A percentile compares a stretch with the other conserved stretches of the same genome.
Conservation (phyloP, 495 filamentous ascomycete species). For the Penicillium cinerascens region DNA sequence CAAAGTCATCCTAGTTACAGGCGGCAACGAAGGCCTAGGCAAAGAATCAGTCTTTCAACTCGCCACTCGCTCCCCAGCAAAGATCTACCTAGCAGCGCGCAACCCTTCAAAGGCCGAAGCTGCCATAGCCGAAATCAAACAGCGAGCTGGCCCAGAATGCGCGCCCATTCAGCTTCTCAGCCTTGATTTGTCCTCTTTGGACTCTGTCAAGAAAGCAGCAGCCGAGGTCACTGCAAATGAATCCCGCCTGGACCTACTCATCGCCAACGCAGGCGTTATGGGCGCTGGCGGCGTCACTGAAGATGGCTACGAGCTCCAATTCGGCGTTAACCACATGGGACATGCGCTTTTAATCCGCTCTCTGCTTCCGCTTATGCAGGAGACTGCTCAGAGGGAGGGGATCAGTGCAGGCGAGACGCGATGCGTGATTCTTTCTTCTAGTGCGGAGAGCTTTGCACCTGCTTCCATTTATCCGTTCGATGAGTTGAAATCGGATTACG, state of each 20-base stretch:
- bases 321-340: slow-evolving; percentile 62
- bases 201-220: slow-evolving; percentile 35
- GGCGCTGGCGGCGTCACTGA: slow-evolving; percentile 36
- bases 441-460: slow-evolving; percentile 29
- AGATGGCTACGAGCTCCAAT: slow-evolving; percentile 63
- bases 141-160: slow-evolving; percentile 18
- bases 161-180: slow-evolving; percentile 32
- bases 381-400: slow-evolving; percentile 32
- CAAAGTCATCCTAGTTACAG: slow-evolving; percentile 54
- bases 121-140: slow-evolving; percentile 36
- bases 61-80: slow-evolving; percentile 45
- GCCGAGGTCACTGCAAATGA: slow-evolving; percentile 30
- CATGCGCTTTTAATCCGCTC: slow-evolving; percentile 56
- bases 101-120: slow-evolving; percentile 36
- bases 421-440: slow-evolving; percentile 33
- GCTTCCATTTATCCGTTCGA: slow-evolving; percentile 50
- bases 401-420: slow-evolving; percentile 8
- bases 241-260: slow-evolving; percentile 49
- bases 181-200: slow-evolving; percentile 40
- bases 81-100: slow-evolving; percentile 56
- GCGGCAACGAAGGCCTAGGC: slow-evolving; percentile 56
- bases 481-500: not conserved
- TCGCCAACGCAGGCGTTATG: slow-evolving; percentile 70
- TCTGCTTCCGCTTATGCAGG: slow-evolving; percentile 49
- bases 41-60: slow-evolving; percentile 49